phyloP scores from a whole-genome alignment of 2,329 filamentous ascomycete species.

The Apiospora rasikravindrae region DNA sequence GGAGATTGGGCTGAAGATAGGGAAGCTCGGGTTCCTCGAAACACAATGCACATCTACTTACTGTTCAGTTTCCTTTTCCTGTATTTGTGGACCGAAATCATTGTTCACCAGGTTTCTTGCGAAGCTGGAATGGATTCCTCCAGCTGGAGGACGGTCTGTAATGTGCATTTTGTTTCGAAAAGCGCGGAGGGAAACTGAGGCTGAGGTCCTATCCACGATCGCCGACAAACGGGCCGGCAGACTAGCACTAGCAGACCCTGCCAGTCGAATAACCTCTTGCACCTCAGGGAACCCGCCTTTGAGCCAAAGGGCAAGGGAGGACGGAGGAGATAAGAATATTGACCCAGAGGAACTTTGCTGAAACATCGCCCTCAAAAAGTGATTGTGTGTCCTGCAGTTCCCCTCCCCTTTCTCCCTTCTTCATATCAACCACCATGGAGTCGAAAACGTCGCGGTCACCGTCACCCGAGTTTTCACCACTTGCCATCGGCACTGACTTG shows the following conservation, averaged over 20 bases:
- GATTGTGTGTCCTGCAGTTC: neutral
- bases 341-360: conserved; percentile 13
- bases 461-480: conserved; percentile 56
- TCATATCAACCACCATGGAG: conserved; percentile 22
- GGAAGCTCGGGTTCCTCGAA: neutral
- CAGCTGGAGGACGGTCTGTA: too few relatives aligned
- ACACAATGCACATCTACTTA: too few relatives aligned
- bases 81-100: too few relatives aligned
- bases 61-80: too few relatives aligned
- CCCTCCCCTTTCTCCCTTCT: neutral
- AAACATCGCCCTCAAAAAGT: conserved; percentile 17
- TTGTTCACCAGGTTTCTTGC: too few relatives aligned
- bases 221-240: conserved; percentile 20
- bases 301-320: neutral
- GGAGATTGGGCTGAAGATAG: conserved; percentile 8
- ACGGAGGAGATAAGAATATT: neutral
- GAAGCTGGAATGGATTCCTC: too few relatives aligned
- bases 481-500: conserved; percentile 59
- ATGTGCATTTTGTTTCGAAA: too few relatives aligned
- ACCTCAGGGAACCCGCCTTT: conserved; percentile 5
- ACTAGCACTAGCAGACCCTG: neutral
- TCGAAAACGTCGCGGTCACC: conserved; percentile 36
- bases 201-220: conserved; percentile 18
- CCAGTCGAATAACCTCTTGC: conserved; percentile 13
- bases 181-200: too few relatives aligned